Conservation (phyloP, 2,329 filamentous ascomycete genomes). For the Alternaria brassicae region DNA sequence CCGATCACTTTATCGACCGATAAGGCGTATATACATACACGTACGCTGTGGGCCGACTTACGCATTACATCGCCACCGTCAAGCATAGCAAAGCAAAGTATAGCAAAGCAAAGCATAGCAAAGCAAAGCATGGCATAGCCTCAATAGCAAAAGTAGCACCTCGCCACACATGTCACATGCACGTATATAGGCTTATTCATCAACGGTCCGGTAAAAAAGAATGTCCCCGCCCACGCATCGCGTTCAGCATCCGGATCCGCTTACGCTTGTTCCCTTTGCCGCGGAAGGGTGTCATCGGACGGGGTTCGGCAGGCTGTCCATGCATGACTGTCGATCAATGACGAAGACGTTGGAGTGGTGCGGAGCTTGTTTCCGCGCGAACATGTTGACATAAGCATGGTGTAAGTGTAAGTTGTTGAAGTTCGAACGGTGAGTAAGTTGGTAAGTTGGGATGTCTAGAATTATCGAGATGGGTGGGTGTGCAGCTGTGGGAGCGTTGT, state of each 20-base stretch:
- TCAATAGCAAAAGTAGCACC: not conserved
- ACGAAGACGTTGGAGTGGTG: constrained; percentile 3
- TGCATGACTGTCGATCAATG: constrained; percentile 2
- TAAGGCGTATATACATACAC: not conserved
- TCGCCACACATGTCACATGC: constrained; percentile 1
- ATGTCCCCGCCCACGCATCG: not conserved
- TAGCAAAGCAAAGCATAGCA: no score
- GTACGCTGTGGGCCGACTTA: not conserved
- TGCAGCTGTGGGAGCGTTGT: not conserved
- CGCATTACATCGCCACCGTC: not conserved
- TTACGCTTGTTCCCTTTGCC: not conserved
- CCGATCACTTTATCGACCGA: not conserved
- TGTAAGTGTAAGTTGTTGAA: not conserved
- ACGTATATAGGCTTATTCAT: not conserved
- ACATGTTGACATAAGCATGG: constrained; percentile 1
- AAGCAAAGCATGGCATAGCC: not conserved
- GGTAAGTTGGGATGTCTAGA: not conserved
- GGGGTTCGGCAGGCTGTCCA: not conserved
- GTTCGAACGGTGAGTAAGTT: not conserved
- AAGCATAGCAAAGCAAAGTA: no score
- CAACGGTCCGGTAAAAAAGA: not conserved
- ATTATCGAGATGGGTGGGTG: not conserved
- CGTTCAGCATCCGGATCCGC: constrained; percentile 1
- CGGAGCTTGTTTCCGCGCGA: not conserved
- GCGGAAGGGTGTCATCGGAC: constrained; percentile 1